Evolutionary conservation across 176 grass and related monocot species (phyloP).

Genomic region (Hyparrhenia diplandra): DNA sequence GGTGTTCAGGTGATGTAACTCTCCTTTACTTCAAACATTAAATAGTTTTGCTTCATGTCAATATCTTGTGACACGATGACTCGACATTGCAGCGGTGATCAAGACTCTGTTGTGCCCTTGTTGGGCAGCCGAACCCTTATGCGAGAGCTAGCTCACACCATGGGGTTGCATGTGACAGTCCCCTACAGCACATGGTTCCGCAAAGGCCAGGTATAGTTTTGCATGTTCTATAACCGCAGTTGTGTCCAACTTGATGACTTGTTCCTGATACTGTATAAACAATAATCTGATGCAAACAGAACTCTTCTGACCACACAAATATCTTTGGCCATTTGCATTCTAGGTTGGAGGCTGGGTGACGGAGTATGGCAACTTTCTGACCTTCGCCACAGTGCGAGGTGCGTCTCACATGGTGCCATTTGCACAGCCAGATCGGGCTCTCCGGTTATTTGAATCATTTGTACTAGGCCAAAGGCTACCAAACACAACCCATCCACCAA

Average conservation of each 20-base stretch:
- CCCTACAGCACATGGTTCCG: conserved; percentile 81
- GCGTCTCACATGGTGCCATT: conserved; percentile 97
- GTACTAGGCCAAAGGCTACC: conserved; percentile 63
- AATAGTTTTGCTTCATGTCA: background rate
- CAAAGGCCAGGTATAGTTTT: conserved; percentile 66
- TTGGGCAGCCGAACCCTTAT: conserved; percentile 87
- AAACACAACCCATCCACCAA: conserved; percentile 59
- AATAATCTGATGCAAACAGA: background rate
- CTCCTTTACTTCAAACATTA: background rate
- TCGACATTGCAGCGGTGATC: conserved; percentile 63
- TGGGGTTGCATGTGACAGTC: conserved; percentile 69
- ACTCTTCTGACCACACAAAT: background rate
- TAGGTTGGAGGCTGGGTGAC: conserved; percentile 95
- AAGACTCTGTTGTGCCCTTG: conserved; percentile 96
- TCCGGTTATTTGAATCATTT: conserved; percentile 70
- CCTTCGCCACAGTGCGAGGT: conserved; percentile 86
- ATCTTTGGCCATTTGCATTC: background rate
- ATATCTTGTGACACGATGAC: conserved; percentile 15
- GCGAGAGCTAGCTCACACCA: conserved; percentile 70
- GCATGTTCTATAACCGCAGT: background rate
- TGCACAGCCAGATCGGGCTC: conserved; percentile 75
- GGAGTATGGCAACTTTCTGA: conserved; percentile 75
- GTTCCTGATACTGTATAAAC: background rate
- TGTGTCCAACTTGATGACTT: background rate
- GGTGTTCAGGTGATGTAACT: conserved; percentile 75